Conservation (phyloP, 257 asterid genomes). For the Apocynum venetum region DNA sequence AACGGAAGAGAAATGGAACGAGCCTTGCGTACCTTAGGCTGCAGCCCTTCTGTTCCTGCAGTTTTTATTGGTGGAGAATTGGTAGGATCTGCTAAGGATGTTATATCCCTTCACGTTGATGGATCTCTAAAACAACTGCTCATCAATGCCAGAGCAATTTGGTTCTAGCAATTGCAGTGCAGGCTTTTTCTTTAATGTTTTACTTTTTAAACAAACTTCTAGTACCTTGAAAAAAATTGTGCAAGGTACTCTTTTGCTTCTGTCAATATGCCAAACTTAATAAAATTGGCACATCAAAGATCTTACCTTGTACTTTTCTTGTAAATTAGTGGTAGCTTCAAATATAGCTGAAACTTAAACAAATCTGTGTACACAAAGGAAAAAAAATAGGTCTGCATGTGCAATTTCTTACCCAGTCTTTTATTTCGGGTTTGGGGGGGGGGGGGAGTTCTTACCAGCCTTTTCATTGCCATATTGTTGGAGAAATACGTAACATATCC, state of each 20-base stretch:
- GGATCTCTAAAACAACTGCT: constrained; percentile 68
- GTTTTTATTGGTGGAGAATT: constrained; percentile 68
- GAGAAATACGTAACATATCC: neutral
- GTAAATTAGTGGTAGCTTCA: constrained; percentile 7
- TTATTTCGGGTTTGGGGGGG: no score
- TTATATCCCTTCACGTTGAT: constrained; percentile 64
- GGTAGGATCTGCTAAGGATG: constrained; percentile 64
- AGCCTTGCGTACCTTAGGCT: constrained; percentile 56
- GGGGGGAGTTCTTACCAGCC: no score
- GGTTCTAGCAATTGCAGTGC: constrained; percentile 35
- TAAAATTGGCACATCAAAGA: constrained; percentile 12
- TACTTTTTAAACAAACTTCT: neutral
- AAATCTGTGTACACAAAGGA: neutral
- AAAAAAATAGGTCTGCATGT: neutral
- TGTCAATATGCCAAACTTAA: constrained; percentile 17
- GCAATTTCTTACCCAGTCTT: neutral
- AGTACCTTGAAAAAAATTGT: constrained; percentile 3
- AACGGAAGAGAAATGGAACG: constrained; percentile 61
- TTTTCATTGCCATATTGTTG: neutral
- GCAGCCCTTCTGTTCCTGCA: constrained; percentile 69
- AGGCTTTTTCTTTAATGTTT: neutral
- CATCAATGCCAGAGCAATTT: constrained; percentile 63
- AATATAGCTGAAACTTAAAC: neutral
- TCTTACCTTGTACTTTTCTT: neutral
- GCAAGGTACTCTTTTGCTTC: constrained; percentile 7